These are phyloP conservation scores for Plantago elongata DNA, from an alignment of 257 asterid genomes.

Conservation along the genomic window DNA sequence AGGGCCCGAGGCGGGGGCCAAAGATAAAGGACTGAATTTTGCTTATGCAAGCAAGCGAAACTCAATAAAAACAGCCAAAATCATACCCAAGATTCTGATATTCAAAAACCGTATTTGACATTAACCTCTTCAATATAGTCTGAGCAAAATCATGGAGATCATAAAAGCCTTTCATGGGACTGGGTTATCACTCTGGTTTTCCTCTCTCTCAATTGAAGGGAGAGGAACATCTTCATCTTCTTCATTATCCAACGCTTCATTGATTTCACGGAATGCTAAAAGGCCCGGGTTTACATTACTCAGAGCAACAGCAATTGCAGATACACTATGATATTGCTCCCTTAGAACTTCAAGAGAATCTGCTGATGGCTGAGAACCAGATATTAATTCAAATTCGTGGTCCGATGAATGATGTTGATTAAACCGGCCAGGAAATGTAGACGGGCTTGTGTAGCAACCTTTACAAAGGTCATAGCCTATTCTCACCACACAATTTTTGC, in stretches of 20 bases:
- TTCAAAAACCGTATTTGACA: neutral
- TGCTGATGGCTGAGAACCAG: conserved; percentile 16
- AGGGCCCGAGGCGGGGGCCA: too few relatives aligned
- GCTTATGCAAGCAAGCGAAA: too few relatives aligned
- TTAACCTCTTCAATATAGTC: neutral
- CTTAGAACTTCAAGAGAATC: conserved; percentile 26
- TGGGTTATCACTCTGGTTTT: conserved; percentile 7
- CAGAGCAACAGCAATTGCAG: conserved; percentile 25
- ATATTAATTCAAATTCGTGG: conserved; percentile 35
- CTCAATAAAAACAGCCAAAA: too few relatives aligned
- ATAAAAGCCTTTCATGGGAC: conserved; percentile 13
- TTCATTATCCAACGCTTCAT: conserved; percentile 17
- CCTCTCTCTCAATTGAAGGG: conserved; percentile 16
- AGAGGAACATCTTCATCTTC: conserved; percentile 11
- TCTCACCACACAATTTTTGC: conserved; percentile 44
- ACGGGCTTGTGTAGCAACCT: conserved; percentile 35
- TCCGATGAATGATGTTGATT: conserved; percentile 61
- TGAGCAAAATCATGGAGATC: neutral
- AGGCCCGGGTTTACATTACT: conserved; percentile 1
- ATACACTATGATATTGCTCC: conserved; percentile 25
- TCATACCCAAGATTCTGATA: too few relatives aligned
- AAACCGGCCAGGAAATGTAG: conserved; percentile 54
- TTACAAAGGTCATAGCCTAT: conserved; percentile 47
- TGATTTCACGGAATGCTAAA: neutral
- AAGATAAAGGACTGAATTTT: too few relatives aligned